Conservation (phyloP, 2,329 filamentous ascomycete species). For the Rosellinia necatrix region DNA sequence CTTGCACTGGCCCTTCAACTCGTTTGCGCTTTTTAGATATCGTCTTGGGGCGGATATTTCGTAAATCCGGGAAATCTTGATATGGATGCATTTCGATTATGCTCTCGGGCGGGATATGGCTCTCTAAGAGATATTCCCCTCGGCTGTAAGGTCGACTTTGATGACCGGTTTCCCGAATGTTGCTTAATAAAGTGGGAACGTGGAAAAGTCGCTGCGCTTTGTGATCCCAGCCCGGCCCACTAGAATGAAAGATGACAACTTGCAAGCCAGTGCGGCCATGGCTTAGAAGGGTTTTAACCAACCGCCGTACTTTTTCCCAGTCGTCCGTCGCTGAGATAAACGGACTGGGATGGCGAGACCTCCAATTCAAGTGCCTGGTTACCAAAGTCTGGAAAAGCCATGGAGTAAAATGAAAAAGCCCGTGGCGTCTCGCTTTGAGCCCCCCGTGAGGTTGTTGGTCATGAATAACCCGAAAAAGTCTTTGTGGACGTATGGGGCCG, state of each 20-base stretch:
- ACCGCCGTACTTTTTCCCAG: not conserved
- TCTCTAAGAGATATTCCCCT: conserved; percentile 1
- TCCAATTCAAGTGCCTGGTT: not conserved
- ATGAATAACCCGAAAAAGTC: not conserved
- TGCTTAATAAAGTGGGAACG: not conserved
- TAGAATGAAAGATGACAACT: conserved; percentile 15
- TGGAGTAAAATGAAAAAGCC: not conserved
- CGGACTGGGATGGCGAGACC: not conserved
- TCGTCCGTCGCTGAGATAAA: conserved; percentile 3
- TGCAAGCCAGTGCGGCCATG: not conserved
- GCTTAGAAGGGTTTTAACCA: not conserved
- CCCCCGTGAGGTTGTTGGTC: conserved; percentile 4
- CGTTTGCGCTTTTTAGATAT: not conserved
- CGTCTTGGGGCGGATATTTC: not conserved
- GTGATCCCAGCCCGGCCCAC: conserved; percentile 21
- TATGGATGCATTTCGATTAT: not conserved
- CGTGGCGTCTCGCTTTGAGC: not conserved
- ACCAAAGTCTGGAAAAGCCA: not conserved
- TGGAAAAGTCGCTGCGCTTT: conserved; percentile 16
- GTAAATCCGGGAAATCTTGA: not conserved
- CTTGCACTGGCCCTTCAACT: not conserved
- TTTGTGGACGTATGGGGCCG: no score
- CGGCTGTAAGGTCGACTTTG: not conserved
- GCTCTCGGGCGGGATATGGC: conserved; percentile 14
- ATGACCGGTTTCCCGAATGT: not conserved